Evolutionary conservation across 176 grass and related monocot species (phyloP), one percentile per base, ranked within the genome.

Genomic region (Dactylis glomerata): DNA sequence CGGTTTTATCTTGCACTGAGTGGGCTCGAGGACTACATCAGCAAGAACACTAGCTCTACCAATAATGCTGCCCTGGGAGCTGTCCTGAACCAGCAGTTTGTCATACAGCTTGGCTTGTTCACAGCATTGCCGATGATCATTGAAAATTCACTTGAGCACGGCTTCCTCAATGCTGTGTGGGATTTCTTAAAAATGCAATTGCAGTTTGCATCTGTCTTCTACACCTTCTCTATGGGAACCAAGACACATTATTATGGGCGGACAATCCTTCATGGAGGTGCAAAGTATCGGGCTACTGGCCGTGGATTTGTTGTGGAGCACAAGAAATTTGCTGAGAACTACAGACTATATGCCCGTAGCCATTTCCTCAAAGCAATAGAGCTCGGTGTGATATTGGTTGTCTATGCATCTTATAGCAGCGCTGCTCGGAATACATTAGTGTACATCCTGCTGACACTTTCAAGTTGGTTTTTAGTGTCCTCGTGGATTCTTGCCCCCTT

Each of bases 141-240:
- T 80, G 95, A 97, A 86, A 97, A 97, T 59, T 93, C 95, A 47
- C 81, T 97, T 65, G 95, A 97, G 79, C 92, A 91, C 1, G 95
- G 95, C 20, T 97, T 97, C 84, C 91, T 95, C 77, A 92, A 76
- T 82, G 92, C 95, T 38, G 81, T 92, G 20, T 97, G 95, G 95
- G 95, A 97, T 83, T 97, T 97, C 79, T 54, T 93, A 82, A 97
- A 92, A 92, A 97, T 97, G 92, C 95, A 97, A 76, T 47, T 95
- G 19, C 92, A 97, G 82, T 94, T 97, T 73, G 92, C 92, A 73
- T 94, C 95, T 67, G 88, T 97, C 75, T 97, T 97, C 88, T 97
- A 97, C 84, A 88, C 95, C 42, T 97, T 97, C 83, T 97, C 95
- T 17, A 92, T 97, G 95, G 95, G 95, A 77, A 97, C 95, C 17